Evolutionary conservation across 257 asterid genomes (phyloP), one percentile per base, ranked within the genome.

Genomic region (Echium plantagineum): DNA sequence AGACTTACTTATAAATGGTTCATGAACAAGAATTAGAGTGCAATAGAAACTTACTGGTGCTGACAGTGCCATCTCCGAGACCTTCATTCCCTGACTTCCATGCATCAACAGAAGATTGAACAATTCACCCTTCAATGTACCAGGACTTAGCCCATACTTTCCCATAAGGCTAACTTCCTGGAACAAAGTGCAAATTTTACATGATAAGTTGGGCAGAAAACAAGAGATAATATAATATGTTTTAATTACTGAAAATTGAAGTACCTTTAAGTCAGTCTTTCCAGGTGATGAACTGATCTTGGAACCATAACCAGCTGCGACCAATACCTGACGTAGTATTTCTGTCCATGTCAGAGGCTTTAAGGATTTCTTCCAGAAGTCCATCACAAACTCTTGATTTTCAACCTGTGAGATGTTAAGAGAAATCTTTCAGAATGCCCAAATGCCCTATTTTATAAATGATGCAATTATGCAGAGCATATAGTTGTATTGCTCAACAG

Each of bases 301-400:
- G 55, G 94, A 85, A 68, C 99, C 91, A 77, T 81, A 89, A 70
- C 99, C 97, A 81, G 99, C 94, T 10, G 94, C 85, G 73, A 77
- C 75, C 57, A 84, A 75, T 46, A 89, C 86, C 78, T 89, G 96
- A 18, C 94, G 75, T 55, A 89, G 64, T 81, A 93, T 84, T 75
- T 93, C 99, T 58, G 83, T 71, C 97, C 99, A 89, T 57, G 99
- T 89, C 76, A 93, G 71, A 73, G 83, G 85, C 74, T 86, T 93
- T 74, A 93, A 69, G 19, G 96, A 80, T 71, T 75, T 76, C 63
- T 72, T 80, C 97, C 99, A 89, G 70, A 80, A 74, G 69, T 83
- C 81, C 58, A 84, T 70, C 66, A 72, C 72, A 75, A 51, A 56
- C 15, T 61, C 75, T 52, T 68, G 71, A 66, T 65, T 79, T 64